Evolutionary conservation across 1,139 yeast genomes (phyloP), one percentile per base, ranked within the genome.

Genomic region (Pneumocystis jirovecii): DNA sequence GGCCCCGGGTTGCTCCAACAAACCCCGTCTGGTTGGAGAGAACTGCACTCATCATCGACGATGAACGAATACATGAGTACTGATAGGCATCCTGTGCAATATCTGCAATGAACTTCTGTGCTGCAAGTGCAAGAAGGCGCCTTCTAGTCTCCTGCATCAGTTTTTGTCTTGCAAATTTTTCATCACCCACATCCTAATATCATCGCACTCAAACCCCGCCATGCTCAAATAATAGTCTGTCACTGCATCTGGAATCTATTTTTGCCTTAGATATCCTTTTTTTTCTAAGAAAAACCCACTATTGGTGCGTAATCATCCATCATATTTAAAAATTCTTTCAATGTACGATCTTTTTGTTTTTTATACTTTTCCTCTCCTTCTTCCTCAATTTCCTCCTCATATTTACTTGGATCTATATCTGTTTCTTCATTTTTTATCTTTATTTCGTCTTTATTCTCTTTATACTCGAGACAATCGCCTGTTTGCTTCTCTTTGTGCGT

Each of bases 61-160:
- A 81, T 34, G 91, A 88, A 68, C 97, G 81, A 70, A 95, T 93
- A 68, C 97, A 80, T 12, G 96, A 87, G 74, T 89, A 91, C 73
- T 95, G 98, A 74, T 89, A 93, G 0, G 98, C 97, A 74, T 95
- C 97, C 29, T 91, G 90, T 0, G 98, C 96, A 57, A 95, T 86
- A 74, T 93, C 98, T 68, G 93, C 85, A 44, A 95, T 82, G 74
- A 95, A 95, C 74, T 95, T 93, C 73, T 95, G 98, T 0, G 98
- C 91, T 0, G 98, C 97, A 66, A 95, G 79, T 0, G 97, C 97
- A 65, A 95, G 78, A 61, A 95, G 78, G 66, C 97, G 80, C 90
- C 68, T 50, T 12, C 71, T 70, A n/a, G 15, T 10, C 19, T n/a
- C 7, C 12, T 21, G 15, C 3, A 63, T 61, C 61, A 65, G 62